These are phyloP conservation scores for Scolecobasidium constrictum DNA, from an alignment of 2,329 filamentous ascomycete species.

Conservation along the genomic window DNA sequence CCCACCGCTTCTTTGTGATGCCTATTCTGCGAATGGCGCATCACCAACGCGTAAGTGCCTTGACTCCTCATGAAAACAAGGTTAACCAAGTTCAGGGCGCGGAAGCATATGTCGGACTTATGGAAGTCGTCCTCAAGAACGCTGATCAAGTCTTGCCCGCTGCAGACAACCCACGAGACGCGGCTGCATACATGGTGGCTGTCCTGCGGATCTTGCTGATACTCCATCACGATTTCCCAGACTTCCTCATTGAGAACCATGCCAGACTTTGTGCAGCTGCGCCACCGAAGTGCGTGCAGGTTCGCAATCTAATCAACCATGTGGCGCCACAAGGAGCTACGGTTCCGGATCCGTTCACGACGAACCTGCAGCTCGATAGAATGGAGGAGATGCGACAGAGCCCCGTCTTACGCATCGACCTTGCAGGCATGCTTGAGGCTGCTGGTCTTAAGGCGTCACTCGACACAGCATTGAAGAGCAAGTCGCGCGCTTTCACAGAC, in stretches of 20 bases:
- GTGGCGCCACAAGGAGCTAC: conserved; percentile 61
- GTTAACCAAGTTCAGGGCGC: conserved; percentile 30
- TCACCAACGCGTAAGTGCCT: conserved; percentile 2
- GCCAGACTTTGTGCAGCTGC: conserved; percentile 71
- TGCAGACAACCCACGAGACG: conserved; percentile 54
- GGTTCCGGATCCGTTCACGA: conserved; percentile 63
- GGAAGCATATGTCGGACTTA: conserved; percentile 56
- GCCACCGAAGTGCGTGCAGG: conserved; percentile 72
- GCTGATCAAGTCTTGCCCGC: conserved; percentile 72
- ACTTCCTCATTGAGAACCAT: conserved; percentile 84
- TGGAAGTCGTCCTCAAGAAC: conserved; percentile 30
- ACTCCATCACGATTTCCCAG: conserved; percentile 87
- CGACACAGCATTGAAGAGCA: conserved; percentile 35
- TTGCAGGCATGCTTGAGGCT: conserved; percentile 37
- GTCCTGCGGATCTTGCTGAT: conserved; percentile 73
- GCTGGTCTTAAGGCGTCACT: conserved; percentile 43
- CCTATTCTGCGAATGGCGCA: conserved; percentile 58
- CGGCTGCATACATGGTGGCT: conserved; percentile 72
- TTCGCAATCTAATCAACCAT: conserved; percentile 79
- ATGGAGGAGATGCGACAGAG: conserved; percentile 62
- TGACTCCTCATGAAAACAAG: neutral
- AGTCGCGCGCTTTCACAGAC: conserved; percentile 29
- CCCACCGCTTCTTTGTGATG: conserved; percentile 78
- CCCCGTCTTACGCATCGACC: conserved; percentile 55
- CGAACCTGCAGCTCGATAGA: conserved; percentile 64